Percentiles rank a stretch among this genome's conserved stretches.
Evolutionary conservation across 805 yeast genomes (phyloP).

Genomic region (Kuraishia molischiana): DNA sequence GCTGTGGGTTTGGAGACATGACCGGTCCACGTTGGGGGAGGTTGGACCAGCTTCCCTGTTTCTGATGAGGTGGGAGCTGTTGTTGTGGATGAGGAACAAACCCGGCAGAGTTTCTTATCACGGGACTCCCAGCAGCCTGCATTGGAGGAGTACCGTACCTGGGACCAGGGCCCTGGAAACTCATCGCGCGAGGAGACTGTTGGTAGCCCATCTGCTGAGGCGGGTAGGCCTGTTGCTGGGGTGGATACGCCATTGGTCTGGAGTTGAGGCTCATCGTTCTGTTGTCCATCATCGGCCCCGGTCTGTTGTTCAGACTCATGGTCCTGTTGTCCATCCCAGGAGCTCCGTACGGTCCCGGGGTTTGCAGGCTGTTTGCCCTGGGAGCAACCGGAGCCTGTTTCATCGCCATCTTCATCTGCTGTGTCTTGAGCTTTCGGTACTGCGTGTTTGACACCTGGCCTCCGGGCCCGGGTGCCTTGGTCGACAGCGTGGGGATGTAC

Average conservation of each 20-base stretch:
- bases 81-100: no score
- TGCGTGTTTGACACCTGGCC: conserved; percentile 39
- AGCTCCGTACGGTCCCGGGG: background rate
- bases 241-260: no score
- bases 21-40: no score
- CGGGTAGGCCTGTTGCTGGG: no score
- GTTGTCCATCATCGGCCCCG: background rate
- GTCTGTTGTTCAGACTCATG: conserved; percentile 18
- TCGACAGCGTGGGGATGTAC: conserved; percentile 59
- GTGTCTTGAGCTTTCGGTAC: conserved; percentile 62
- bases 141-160: no score
- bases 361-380: conserved; percentile 10
- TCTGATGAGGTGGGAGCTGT: no score
- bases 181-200: background rate
- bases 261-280: no score
- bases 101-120: no score
- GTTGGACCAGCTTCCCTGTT: no score
- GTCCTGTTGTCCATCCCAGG: conserved; percentile 13
- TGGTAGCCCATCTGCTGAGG: background rate
- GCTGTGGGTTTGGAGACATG: no score
- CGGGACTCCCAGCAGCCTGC: no score
- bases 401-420: conserved; percentile 44
- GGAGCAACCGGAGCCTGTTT: conserved; percentile 22
- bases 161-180: no score
- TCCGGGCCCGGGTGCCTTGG: conserved; percentile 17